These are phyloP conservation scores for Mycena leptocephala DNA, from an alignment of 768 basidiomycete genomes.

Conservation along the genomic window DNA sequence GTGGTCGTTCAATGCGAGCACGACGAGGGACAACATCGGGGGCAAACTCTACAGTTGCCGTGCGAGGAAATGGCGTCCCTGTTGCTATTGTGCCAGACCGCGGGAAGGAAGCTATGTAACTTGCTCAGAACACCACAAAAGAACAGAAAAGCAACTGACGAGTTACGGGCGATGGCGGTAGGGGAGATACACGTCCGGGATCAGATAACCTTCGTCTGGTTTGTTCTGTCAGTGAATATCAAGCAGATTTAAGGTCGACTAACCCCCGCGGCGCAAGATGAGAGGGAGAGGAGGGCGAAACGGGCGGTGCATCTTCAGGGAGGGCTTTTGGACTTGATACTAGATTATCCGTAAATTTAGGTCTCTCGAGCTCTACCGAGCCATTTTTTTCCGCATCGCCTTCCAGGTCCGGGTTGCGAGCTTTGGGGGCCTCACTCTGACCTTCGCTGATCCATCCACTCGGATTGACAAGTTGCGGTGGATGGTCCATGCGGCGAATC, in stretches of 20 bases:
- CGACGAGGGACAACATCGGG: constrained; percentile 48
- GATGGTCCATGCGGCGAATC: constrained; percentile 82
- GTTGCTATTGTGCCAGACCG: constrained; percentile 58
- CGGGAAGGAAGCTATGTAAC: constrained; percentile 49
- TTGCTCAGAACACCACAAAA: background rate
- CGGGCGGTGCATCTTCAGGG: background rate
- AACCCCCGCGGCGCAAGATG: constrained; percentile 24
- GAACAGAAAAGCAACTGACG: constrained; percentile 43
- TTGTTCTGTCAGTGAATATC: constrained; percentile 18
- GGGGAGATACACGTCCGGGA: constrained; percentile 49
- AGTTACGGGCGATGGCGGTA: constrained; percentile 50
- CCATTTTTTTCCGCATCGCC: background rate
- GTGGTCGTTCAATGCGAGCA: constrained; percentile 37
- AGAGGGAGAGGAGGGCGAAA: constrained; percentile 25
- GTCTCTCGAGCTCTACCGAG: background rate
- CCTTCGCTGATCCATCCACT: constrained; percentile 80
- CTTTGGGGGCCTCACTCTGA: constrained; percentile 42
- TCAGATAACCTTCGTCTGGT: constrained; percentile 57
- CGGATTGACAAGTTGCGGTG: constrained; percentile 80
- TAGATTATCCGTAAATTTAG: constrained; percentile 39
- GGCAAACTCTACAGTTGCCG: constrained; percentile 68
- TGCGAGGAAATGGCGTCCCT: too few species aligned
- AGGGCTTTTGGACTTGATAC: constrained; percentile 31
- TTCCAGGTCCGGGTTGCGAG: background rate
- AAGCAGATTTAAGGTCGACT: background rate